Conservation (phyloP, 164 flowering plant species). For the Litsea cubeba region DNA sequence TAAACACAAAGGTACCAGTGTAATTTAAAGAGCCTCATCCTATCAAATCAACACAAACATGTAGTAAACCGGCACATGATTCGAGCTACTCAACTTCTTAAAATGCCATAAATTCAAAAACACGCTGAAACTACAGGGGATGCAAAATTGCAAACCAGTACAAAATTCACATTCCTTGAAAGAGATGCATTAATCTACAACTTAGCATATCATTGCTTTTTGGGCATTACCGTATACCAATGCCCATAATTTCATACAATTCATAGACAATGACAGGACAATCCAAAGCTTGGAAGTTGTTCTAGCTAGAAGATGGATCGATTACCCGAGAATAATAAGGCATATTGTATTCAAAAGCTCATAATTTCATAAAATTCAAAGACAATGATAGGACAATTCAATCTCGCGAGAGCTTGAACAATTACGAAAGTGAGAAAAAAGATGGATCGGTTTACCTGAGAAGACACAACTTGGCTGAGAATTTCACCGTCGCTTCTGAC, state of each 20-base stretch:
- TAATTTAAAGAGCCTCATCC: background rate
- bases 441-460: slow-evolving; percentile 56
- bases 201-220: background rate
- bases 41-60: background rate
- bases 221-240: background rate
- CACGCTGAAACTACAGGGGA: background rate
- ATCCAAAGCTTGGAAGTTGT: background rate
- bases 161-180: background rate
- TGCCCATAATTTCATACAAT: too few species aligned
- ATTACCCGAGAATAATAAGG: slow-evolving; percentile 28
- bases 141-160: background rate
- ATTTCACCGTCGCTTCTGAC: slow-evolving; percentile 80
- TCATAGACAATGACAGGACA: background rate
- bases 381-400: too few species aligned
- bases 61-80: background rate
- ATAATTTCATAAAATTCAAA: too few species aligned
- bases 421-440: background rate
- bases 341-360: too few species aligned
- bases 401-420: background rate
- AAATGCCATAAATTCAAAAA: background rate
- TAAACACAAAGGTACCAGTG: background rate
- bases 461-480: slow-evolving; percentile 89
- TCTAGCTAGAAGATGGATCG: background rate
- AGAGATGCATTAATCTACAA: background rate
- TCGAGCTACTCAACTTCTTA: background rate